Evolutionary conservation across 116 monocot species (phyloP), one percentile per base, ranked within the genome.

Genomic region (Zostera marina): DNA sequence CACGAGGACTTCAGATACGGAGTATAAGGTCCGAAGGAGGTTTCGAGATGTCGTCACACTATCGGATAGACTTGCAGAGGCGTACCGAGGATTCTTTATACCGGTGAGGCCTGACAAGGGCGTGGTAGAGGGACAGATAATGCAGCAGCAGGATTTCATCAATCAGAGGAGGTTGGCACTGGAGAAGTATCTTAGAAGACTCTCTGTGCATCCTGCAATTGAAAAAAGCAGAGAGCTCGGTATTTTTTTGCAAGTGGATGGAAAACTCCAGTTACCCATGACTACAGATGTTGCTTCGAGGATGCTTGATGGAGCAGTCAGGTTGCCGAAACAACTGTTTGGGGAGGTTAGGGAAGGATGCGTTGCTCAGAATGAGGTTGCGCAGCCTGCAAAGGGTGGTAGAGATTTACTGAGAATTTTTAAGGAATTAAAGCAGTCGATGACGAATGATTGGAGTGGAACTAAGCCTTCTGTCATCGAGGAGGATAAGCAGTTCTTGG

Each of bases 11-110:
- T 56, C 43, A 46, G 66, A 56, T n/a, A 39, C 25, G 40, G 72
- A 74, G 52, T 61, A 61, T 59, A 32, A 26, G 24, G 86, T 98
- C 12, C 82, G 98, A 48, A 86, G 90, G 15, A 79, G 98, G 53
- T 98, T 98, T 66, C 75, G 90, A 10, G 98, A 98, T 53, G 64
- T 98, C 8, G 90, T 98, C 8, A 83, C 86, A 3, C 98, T 98
- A 4, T 76, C 90, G 5, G 93, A 94, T 61, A 84, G 84, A 7
- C 74, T 94, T 11, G 72, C 81, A 1, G 93, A 84, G 65, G 63
- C 82, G 11, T 81, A 75, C 71, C 76, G 87, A 9, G 93, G 84
- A 7, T 76, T 69, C 67, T 80, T 88, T 73, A 61, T 84, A 6
- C 88, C 85, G 13, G 64, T 62, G 7, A 76, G 85, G 25, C 85